Evolutionary conservation across 2,329 filamentous ascomycete species (phyloP).

Genomic region (Cephalotrichum gorgonifer): DNA sequence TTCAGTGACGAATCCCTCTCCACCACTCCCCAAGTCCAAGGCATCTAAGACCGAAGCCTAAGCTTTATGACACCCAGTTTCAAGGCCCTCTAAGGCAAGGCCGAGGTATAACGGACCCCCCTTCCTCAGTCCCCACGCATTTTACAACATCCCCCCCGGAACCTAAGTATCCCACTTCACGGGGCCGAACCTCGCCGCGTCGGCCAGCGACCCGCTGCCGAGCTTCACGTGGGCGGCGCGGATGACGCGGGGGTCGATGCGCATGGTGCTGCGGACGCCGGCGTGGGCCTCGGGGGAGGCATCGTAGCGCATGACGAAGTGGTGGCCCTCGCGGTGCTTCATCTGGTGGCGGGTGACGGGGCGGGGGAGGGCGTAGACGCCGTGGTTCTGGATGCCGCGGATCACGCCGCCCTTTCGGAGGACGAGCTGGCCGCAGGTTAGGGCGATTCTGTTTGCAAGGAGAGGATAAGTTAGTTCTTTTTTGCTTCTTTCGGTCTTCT

Average conservation of each 20-base stretch:
- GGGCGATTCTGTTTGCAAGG: slow-evolving; percentile 59
- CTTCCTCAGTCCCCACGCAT: not conserved
- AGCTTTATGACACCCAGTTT: too few relatives aligned
- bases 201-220: slow-evolving; percentile 51
- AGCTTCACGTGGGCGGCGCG: slow-evolving; percentile 80
- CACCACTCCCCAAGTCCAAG: too few relatives aligned
- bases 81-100: too few relatives aligned
- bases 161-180: slow-evolving; percentile 35
- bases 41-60: too few relatives aligned
- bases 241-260: slow-evolving; percentile 83
- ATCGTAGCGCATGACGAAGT: slow-evolving; percentile 98
- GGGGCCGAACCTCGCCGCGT: slow-evolving; percentile 35
- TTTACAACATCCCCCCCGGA: not conserved
- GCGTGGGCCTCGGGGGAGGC: slow-evolving; percentile 62
- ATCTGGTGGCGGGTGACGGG: slow-evolving; percentile 72
- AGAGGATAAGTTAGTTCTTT: slow-evolving; percentile 7
- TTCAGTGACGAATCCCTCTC: too few relatives aligned
- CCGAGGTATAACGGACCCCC: not conserved
- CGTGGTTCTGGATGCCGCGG: slow-evolving; percentile 92
- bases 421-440: slow-evolving; percentile 72
- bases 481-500: not conserved
- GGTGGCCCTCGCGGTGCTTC: slow-evolving; percentile 76
- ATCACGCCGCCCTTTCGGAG: slow-evolving; percentile 80
- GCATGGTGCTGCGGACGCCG: slow-evolving; percentile 63
- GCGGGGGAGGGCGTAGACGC: slow-evolving; percentile 76